These are phyloP conservation scores for Candida nonsorbophila DNA, from an alignment of 805 yeast genomes.

Conservation along the genomic window DNA sequence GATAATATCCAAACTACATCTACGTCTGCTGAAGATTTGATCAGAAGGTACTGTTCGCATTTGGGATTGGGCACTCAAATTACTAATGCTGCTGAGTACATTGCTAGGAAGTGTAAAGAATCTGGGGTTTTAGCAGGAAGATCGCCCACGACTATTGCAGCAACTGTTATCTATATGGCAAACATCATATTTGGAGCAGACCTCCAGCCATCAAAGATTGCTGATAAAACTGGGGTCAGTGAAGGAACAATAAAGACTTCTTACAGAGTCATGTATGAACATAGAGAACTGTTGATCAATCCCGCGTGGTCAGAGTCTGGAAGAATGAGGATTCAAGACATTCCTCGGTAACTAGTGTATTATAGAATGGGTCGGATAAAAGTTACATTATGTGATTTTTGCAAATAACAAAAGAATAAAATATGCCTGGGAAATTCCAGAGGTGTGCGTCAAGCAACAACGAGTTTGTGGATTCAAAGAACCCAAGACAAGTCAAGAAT, in stretches of 20 bases:
- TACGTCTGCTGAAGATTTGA: constrained; percentile 89
- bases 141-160: constrained; percentile 96
- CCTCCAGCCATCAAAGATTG: constrained; percentile 71
- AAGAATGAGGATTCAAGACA: constrained; percentile 48
- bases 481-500: no score
- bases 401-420: no score
- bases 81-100: constrained; percentile 87
- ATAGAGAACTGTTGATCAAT: constrained; percentile 61
- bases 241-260: constrained; percentile 96
- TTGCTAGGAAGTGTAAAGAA: constrained; percentile 85
- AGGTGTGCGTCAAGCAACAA: no score
- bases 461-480: no score
- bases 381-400: no score
- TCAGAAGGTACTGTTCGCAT: constrained; percentile 93
- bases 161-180: constrained; percentile 94
- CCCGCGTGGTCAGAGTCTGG: constrained; percentile 72
- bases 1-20: constrained; percentile 67
- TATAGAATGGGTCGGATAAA: no score
- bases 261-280: constrained; percentile 75
- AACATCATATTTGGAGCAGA: constrained; percentile 80
- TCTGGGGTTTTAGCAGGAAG: constrained; percentile 94
- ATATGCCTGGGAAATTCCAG: no score
- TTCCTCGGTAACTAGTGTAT: constrained; percentile 19
- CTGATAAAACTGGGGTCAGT: constrained; percentile 91
- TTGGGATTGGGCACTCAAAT: constrained; percentile 81